These are phyloP conservation scores for Tolypocladium guangdongense DNA, from an alignment of 2,329 filamentous ascomycete species.

Conservation along the genomic window DNA sequence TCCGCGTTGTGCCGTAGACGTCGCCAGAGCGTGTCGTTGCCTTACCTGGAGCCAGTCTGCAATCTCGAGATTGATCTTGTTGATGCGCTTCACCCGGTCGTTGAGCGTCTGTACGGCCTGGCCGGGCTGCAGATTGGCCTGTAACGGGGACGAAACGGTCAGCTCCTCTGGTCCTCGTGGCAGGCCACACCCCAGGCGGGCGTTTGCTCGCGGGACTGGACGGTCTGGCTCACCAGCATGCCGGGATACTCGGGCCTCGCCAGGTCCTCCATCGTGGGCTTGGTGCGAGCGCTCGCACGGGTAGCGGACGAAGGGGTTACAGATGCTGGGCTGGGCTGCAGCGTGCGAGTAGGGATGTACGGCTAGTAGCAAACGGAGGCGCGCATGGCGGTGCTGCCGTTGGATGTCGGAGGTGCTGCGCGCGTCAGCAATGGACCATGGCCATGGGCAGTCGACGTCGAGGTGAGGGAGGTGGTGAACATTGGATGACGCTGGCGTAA, in stretches of 20 bases:
- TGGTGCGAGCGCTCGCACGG: neutral
- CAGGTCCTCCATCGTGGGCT: constrained; percentile 58
- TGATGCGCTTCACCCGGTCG: constrained; percentile 80
- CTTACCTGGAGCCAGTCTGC: constrained; percentile 93
- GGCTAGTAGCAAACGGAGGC: constrained; percentile 4
- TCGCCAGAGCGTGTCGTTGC: neutral
- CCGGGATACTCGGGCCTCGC: constrained; percentile 85
- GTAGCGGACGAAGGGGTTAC: neutral
- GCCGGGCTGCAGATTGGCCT: constrained; percentile 71
- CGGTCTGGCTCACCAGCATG: constrained; percentile 62
- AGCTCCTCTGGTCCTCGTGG: neutral
- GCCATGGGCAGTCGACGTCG: constrained; percentile 1
- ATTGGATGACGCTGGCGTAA: neutral
- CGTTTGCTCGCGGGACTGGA: neutral
- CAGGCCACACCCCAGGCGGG: neutral
- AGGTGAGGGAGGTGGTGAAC: neutral
- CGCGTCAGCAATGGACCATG: constrained; percentile 4
- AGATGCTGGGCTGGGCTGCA: constrained; percentile 19
- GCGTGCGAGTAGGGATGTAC: neutral
- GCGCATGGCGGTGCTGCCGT: constrained; percentile 9
- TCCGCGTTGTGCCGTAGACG: neutral
- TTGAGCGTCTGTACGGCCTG: constrained; percentile 75
- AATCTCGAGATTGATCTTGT: constrained; percentile 77
- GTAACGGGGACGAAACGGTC: constrained; percentile 3
- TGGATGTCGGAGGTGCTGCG: constrained; percentile 2